These are phyloP conservation scores for Talaromyces sp. DNA, from an alignment of 2,329 filamentous ascomycete species.

Conservation along the genomic window DNA sequence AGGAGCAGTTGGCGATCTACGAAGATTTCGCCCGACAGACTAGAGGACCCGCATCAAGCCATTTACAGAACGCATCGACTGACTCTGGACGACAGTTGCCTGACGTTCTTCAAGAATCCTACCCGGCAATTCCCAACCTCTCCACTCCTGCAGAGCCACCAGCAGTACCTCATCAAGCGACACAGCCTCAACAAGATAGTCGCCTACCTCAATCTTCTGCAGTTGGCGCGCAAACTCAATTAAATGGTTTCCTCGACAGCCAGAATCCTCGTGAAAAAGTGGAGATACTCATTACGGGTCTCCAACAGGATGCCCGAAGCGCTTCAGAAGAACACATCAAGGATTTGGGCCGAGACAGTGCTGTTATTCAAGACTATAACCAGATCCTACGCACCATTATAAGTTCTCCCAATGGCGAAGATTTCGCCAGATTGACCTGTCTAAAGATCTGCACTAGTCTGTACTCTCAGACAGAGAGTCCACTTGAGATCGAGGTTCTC, in stretches of 20 bases:
- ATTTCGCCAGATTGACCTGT: constrained; percentile 54
- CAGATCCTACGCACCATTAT: constrained; percentile 54
- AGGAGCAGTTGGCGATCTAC: constrained; percentile 91
- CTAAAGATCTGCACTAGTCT: constrained; percentile 55
- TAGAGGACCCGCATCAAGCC: constrained; percentile 56
- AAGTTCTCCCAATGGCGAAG: constrained; percentile 54
- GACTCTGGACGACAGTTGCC: constrained; percentile 59
- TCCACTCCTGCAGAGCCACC: constrained; percentile 61
- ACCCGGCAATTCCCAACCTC: constrained; percentile 57
- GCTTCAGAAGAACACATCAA: constrained; percentile 56
- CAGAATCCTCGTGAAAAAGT: constrained; percentile 52
- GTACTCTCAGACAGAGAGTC: constrained; percentile 52
- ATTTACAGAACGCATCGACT: constrained; percentile 53
- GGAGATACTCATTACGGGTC: constrained; percentile 53
- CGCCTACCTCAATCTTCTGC: constrained; percentile 38
- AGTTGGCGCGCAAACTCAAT: constrained; percentile 44
- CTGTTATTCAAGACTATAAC: constrained; percentile 57
- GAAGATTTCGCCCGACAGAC: constrained; percentile 91
- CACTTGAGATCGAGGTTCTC: constrained; percentile 61
- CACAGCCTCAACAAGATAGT: constrained; percentile 49
- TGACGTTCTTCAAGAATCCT: constrained; percentile 61
- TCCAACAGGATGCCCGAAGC: constrained; percentile 55
- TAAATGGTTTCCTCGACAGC: constrained; percentile 59
- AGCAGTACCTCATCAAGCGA: constrained; percentile 56
- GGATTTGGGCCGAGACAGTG: constrained; percentile 53